Evolutionary conservation across 331 rosid genomes (phyloP), one percentile per base, ranked within the genome.

Genomic region (Pyrus hybrid): DNA sequence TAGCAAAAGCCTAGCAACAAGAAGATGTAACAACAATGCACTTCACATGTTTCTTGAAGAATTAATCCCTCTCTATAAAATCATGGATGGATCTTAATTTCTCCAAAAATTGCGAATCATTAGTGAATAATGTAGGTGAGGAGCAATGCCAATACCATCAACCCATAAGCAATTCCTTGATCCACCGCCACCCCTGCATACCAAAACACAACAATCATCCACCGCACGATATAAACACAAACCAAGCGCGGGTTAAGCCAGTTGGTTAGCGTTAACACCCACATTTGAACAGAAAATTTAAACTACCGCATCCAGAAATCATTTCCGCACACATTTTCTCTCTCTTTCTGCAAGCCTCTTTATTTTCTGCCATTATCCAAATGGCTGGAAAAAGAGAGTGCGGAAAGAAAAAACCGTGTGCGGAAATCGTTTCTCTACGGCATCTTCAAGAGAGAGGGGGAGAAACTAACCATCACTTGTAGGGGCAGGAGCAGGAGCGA

Each of bases 401-500:
- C 37, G 35, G 23, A 61, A 21, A 32, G 23, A 29, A 41, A 49
- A 6, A 49, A 49, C n/a, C 8, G 56, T 49, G 56, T 49, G n/a
- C 56, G 56, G 56, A 49, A 17, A 49, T 49, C 56, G 18, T 17
- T 51, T 51, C 21, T 51, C 57, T 6, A 17, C 3, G 9, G 57
- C 57, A 49, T 49, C 56, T 49, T 49, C 20, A 49, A 20, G 14
- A 47, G 32, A 13, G 77, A 41, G 51, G 62, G 56, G 25, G 37
- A 53, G 45, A 30, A 25, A 43, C 68, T 18, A 79, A 88, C 97
- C 94, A 76, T 88, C 94, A 75, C 91, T 87, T 1, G 94, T 64
- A 23, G 92, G 96, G 56, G 90, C 78, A 72, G 91, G 93, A 23
- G 96, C 89, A 26, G 96, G 93, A 35, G 89, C 84, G 79, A 79